Evolutionary conservation across 1,284 basidiomycete species (phyloP).

Genomic region (Rugosomyces carneus): DNA sequence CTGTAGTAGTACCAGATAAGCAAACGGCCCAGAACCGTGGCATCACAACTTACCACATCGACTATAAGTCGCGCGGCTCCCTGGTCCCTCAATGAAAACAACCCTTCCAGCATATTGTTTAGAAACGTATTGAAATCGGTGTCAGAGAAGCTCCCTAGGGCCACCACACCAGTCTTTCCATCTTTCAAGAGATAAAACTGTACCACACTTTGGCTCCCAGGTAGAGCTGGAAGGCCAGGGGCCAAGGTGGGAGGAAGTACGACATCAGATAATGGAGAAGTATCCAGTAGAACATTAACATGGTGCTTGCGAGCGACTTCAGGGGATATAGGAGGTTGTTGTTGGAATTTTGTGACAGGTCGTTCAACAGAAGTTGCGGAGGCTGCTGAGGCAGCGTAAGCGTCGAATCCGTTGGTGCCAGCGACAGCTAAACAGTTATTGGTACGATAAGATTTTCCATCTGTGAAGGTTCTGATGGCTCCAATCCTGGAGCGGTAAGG

Average conservation of each 20-base stretch:
- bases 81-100: slow-evolving; percentile 39
- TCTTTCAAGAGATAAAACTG: slow-evolving; percentile 53
- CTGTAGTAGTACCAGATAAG: slow-evolving; percentile 21
- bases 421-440: slow-evolving; percentile 47
- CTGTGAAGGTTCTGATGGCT: slow-evolving; percentile 38
- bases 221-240: slow-evolving; percentile 34
- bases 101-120: slow-evolving; percentile 39
- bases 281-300: slow-evolving; percentile 47
- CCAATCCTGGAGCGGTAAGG: slow-evolving; percentile 55
- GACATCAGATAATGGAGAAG: slow-evolving; percentile 38
- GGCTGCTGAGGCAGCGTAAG: slow-evolving; percentile 24
- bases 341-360: slow-evolving; percentile 36
- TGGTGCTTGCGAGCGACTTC: slow-evolving; percentile 33
- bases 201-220: slow-evolving; percentile 43
- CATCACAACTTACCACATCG: slow-evolving; percentile 40
- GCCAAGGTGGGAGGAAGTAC: slow-evolving; percentile 41
- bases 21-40: neutral
- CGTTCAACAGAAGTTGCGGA: slow-evolving; percentile 9
- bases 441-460: slow-evolving; percentile 42
- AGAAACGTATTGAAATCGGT: slow-evolving; percentile 36
- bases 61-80: slow-evolving; percentile 52
- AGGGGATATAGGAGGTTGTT: slow-evolving; percentile 34
- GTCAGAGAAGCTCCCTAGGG: slow-evolving; percentile 54
- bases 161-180: slow-evolving; percentile 50
- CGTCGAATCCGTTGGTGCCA: slow-evolving; percentile 47